These are phyloP conservation scores for Dendrocalamus latiflorus DNA, from an alignment of 202 grass and related monocot species.

Conservation along the genomic window DNA sequence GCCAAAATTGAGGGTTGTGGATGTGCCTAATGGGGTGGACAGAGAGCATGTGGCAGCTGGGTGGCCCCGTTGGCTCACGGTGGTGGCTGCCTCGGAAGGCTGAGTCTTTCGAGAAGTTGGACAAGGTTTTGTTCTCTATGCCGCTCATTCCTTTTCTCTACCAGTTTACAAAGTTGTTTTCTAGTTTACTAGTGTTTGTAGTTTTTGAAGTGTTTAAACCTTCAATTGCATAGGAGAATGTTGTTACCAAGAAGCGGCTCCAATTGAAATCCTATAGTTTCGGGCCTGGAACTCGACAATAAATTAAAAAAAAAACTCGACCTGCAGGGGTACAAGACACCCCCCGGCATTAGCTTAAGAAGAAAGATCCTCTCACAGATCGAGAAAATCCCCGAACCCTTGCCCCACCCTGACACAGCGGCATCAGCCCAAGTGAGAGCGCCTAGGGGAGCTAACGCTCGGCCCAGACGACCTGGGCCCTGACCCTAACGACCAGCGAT, in stretches of 20 bases:
- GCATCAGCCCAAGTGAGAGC: too few relatives aligned
- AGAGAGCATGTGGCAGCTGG: conserved; percentile 41
- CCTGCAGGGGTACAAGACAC: too few relatives aligned
- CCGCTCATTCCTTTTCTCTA: neutral
- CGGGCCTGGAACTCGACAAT: too few relatives aligned
- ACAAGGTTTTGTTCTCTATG: conserved; percentile 30
- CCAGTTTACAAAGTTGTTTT: neutral
- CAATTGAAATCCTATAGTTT: neutral
- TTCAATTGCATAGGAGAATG: neutral
- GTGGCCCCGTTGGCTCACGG: conserved; percentile 46
- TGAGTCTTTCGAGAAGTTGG: conserved; percentile 50
- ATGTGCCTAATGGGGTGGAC: conserved; percentile 32
- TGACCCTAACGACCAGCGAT: too few relatives aligned
- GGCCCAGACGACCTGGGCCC: too few relatives aligned
- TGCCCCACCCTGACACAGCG: too few relatives aligned
- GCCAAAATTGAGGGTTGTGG: neutral
- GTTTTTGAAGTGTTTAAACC: neutral
- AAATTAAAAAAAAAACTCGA: too few relatives aligned
- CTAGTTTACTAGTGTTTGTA: neutral
- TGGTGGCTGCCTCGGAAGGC: conserved; percentile 47
- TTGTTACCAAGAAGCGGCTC: neutral
- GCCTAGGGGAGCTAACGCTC: too few relatives aligned
- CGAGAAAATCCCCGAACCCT: too few relatives aligned
- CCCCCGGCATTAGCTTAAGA: too few relatives aligned
- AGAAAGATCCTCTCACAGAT: too few relatives aligned